Conservation (phyloP, 129 eudicot species). For the Sambucus nigra region DNA sequence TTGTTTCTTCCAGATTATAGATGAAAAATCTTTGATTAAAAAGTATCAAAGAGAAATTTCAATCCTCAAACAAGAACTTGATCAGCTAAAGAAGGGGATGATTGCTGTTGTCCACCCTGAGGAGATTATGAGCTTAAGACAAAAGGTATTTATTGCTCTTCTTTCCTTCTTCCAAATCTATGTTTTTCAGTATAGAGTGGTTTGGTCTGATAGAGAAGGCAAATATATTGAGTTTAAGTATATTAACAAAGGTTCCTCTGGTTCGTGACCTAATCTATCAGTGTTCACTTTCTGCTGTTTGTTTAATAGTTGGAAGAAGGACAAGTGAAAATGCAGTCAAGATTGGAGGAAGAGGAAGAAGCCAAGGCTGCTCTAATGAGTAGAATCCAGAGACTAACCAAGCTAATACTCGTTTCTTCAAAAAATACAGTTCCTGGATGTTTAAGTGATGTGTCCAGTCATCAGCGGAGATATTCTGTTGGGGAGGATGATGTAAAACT, state of each 20-base stretch:
- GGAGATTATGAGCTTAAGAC: constrained; percentile 79
- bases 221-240: not conserved
- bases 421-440: constrained; percentile 69
- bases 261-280: not conserved
- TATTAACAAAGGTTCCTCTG: not conserved
- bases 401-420: constrained; percentile 90
- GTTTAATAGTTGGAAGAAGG: constrained; percentile 85
- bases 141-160: constrained; percentile 42
- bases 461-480: constrained; percentile 48
- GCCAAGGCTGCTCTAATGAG: constrained; percentile 98
- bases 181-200: not conserved
- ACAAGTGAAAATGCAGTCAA: constrained; percentile 93
- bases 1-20: constrained; percentile 64
- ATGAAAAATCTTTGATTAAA: constrained; percentile 93
- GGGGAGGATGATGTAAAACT: constrained; percentile 69
- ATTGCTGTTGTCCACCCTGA: constrained; percentile 81
- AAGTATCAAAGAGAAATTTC: constrained; percentile 96
- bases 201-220: not conserved
- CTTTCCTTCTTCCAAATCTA: constrained; percentile 8
- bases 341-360: constrained; percentile 98
- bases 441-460: constrained; percentile 41
- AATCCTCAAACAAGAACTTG: constrained; percentile 82
- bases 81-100: constrained; percentile 85
- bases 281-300: constrained; percentile 14
- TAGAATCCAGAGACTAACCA: constrained; percentile 95